These are phyloP conservation scores for Trypethelium eluteriae DNA, from an alignment of 495 filamentous ascomycete genomes.

Conservation along the genomic window DNA sequence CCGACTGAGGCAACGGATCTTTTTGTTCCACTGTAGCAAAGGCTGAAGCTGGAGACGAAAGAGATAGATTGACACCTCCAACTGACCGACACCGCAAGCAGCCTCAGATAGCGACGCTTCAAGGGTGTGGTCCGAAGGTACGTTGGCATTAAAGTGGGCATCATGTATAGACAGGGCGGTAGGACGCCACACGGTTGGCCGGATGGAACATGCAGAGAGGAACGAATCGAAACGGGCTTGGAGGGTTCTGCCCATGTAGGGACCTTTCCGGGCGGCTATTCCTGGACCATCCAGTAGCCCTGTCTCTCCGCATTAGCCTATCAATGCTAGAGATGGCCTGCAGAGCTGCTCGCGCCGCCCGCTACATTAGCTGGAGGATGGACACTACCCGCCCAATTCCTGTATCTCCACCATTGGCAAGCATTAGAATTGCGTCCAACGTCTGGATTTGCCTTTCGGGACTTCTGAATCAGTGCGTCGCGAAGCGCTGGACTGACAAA, in stretches of 20 bases:
- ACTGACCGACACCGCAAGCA: background rate
- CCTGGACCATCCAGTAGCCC: slow-evolving; percentile 19
- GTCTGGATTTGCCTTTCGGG: slow-evolving; percentile 9
- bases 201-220: background rate
- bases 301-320: slow-evolving; percentile 24
- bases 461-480: slow-evolving; percentile 7
- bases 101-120: background rate
- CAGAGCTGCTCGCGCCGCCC: slow-evolving; percentile 24
- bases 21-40: background rate
- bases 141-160: background rate
- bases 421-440: slow-evolving; percentile 8
- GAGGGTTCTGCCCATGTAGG: background rate
- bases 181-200: slow-evolving; percentile 1
- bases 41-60: background rate
- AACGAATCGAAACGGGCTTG: slow-evolving; percentile 8
- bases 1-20: background rate
- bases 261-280: slow-evolving; percentile 35
- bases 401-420: slow-evolving; percentile 26
- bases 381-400: slow-evolving; percentile 30
- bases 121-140: background rate
- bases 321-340: slow-evolving; percentile 23
- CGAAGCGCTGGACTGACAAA: slow-evolving; percentile 34
- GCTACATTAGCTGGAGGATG: slow-evolving; percentile 23
- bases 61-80: background rate
- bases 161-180: background rate